Conservation (phyloP, 2,329 filamentous ascomycete species). For the Capronia coronata region DNA sequence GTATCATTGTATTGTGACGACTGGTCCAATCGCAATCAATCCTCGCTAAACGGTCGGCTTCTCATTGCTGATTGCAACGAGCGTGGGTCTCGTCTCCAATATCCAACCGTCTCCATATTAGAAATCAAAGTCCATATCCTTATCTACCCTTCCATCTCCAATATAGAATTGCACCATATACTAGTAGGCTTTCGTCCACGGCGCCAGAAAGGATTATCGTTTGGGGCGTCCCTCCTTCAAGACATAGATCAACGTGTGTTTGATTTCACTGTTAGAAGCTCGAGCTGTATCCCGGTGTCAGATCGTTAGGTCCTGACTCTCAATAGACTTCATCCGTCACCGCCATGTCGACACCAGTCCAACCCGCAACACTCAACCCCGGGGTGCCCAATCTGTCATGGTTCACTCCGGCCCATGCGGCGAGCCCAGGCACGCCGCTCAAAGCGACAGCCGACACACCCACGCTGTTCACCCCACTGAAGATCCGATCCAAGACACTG, state of each 20-base stretch:
- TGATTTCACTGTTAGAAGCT: too few relatives aligned
- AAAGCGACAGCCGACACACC: slow-evolving; percentile 13
- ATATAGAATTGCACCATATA: too few relatives aligned
- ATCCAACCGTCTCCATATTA: slow-evolving; percentile 3
- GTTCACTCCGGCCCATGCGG: slow-evolving; percentile 24
- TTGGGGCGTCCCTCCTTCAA: neutral
- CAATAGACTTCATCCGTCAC: neutral
- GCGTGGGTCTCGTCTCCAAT: too few relatives aligned
- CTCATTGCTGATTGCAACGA: neutral
- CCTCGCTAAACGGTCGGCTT: too few relatives aligned
- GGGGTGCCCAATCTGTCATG: slow-evolving; percentile 25
- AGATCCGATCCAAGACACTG: slow-evolving; percentile 48
- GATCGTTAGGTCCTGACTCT: too few relatives aligned
- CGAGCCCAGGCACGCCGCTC: slow-evolving; percentile 20
- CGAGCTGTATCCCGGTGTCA: too few relatives aligned
- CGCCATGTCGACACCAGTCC: slow-evolving; percentile 8
- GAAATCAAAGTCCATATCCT: too few relatives aligned
- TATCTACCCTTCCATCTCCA: too few relatives aligned
- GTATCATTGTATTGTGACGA: too few relatives aligned
- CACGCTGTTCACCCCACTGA: slow-evolving; percentile 40
- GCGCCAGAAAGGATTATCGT: too few relatives aligned
- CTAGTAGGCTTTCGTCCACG: too few relatives aligned
- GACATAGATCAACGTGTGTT: too few relatives aligned
- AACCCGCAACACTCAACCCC: slow-evolving; percentile 13
- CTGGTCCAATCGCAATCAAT: neutral